Evolutionary conservation across 169 alveolate species (phyloP).

Genomic region (Perkinsus marinus): DNA sequence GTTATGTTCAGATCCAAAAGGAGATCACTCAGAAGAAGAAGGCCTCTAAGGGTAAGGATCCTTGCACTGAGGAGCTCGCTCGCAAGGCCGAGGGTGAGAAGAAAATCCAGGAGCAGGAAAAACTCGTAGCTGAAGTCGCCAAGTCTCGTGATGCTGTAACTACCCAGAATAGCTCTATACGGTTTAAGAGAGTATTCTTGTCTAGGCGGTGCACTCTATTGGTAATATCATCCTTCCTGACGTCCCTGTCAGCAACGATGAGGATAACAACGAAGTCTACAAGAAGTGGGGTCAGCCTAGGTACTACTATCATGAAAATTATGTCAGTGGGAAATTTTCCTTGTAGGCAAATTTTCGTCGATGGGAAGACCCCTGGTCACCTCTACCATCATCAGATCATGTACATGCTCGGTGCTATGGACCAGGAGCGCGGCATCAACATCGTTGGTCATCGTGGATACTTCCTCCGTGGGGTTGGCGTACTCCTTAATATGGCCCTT

Average conservation of each 20-base stretch:
- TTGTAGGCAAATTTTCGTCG: background rate
- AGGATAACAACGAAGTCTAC: constrained; percentile 72
- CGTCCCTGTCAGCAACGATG: constrained; percentile 82
- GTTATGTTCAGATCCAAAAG: constrained; percentile 31
- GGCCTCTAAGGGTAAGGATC: constrained; percentile 21
- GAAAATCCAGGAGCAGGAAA: constrained; percentile 42
- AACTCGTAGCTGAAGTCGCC: constrained; percentile 37
- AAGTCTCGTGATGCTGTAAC: constrained; percentile 41
- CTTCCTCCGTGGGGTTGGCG: constrained; percentile 81
- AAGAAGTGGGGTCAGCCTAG: constrained; percentile 78
- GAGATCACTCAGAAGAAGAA: constrained; percentile 35
- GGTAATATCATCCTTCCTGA: constrained; percentile 82
- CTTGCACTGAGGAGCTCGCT: background rate
- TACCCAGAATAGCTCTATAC: too few relatives aligned
- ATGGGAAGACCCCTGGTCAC: constrained; percentile 11
- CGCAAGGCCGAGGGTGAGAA: constrained; percentile 26
- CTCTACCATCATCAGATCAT: constrained; percentile 83
- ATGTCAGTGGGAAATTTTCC: too few relatives aligned
- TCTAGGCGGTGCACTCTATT: constrained; percentile 17
- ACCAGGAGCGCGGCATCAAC: constrained; percentile 70
- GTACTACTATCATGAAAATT: too few relatives aligned
- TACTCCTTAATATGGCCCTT: constrained; percentile 80
- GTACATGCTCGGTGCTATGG: constrained; percentile 65
- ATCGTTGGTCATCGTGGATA: constrained; percentile 93
- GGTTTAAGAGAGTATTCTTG: background rate